These are phyloP conservation scores for Prunus dulcis DNA, from an alignment of 306 rosid species.

Conservation along the genomic window DNA sequence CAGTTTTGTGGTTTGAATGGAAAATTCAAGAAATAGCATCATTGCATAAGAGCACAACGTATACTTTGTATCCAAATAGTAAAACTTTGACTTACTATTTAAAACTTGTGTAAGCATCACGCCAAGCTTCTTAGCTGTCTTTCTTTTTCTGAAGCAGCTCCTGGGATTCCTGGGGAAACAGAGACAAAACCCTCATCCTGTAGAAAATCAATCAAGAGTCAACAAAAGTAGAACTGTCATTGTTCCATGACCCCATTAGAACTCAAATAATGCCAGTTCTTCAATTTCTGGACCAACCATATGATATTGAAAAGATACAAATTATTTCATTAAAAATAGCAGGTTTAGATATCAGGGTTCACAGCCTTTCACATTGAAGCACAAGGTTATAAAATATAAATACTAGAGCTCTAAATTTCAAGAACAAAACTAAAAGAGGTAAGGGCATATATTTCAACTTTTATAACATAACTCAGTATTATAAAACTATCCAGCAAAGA, in stretches of 20 bases:
- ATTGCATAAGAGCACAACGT: neutral
- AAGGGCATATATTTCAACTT: neutral
- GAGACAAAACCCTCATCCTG: conserved; percentile 72
- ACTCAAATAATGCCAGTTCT: neutral
- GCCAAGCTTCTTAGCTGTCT: conserved; percentile 34
- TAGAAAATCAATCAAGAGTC: conserved; percentile 9
- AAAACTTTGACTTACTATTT: conserved; percentile 15
- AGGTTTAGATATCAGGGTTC: neutral
- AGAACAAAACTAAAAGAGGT: neutral
- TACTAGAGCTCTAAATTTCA: neutral
- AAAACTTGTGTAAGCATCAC: conserved; percentile 17
- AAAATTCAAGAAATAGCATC: neutral
- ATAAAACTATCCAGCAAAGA: neutral
- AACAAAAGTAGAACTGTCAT: neutral
- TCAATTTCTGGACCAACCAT: neutral
- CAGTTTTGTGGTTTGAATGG: neutral
- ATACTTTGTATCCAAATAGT: neutral
- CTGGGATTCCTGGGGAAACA: conserved; percentile 41
- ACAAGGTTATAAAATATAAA: neutral
- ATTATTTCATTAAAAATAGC: neutral
- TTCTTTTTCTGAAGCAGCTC: conserved; percentile 45
- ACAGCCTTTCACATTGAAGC: neutral
- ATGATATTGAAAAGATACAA: neutral
- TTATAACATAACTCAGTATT: neutral
- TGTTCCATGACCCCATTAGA: neutral